These are phyloP conservation scores for Peronospora tabacina DNA, from an alignment of 352 stramenopile genomes.

Conservation along the genomic window DNA sequence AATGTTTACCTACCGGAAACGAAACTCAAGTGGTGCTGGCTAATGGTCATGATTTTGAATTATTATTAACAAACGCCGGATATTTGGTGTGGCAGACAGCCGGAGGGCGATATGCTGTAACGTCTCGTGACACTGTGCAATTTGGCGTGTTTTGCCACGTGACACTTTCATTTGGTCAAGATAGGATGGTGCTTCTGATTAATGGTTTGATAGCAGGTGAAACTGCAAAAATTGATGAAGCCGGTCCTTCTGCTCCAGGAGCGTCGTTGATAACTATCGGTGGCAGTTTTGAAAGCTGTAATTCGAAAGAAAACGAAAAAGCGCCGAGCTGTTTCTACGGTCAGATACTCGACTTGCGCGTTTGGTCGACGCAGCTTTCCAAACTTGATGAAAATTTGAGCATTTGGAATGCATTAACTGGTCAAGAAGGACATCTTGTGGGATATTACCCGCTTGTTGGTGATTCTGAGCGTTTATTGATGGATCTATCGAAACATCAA, in stretches of 20 bases:
- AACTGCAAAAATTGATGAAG: conserved; percentile 25
- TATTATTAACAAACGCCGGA: conserved; percentile 33
- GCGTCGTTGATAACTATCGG: conserved; percentile 42
- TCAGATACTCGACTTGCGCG: conserved; percentile 54
- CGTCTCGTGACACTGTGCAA: conserved; percentile 30
- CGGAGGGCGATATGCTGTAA: conserved; percentile 31
- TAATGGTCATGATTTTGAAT: conserved; percentile 53
- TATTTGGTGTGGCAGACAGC: conserved; percentile 50
- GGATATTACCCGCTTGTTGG: conserved; percentile 75
- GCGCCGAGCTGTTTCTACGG: conserved; percentile 46
- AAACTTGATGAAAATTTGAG: conserved; percentile 29
- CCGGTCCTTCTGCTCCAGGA: conserved; percentile 19
- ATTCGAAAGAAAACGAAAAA: conserved; percentile 17
- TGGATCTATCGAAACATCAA: conserved; percentile 60
- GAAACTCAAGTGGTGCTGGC: conserved; percentile 45
- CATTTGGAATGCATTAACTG: conserved; percentile 28
- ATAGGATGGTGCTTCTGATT: conserved; percentile 37
- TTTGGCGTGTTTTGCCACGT: conserved; percentile 58
- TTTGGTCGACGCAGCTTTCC: conserved; percentile 46
- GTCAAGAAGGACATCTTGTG: conserved; percentile 39
- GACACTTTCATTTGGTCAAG: conserved; percentile 40
- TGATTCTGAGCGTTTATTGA: conserved; percentile 46
- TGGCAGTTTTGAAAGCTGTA: conserved; percentile 36
- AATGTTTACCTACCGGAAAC: conserved; percentile 12
- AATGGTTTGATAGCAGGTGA: conserved; percentile 38